phyloP scores from a whole-genome alignment of 2,329 filamentous ascomycete species.

The Penicillium sp. region DNA sequence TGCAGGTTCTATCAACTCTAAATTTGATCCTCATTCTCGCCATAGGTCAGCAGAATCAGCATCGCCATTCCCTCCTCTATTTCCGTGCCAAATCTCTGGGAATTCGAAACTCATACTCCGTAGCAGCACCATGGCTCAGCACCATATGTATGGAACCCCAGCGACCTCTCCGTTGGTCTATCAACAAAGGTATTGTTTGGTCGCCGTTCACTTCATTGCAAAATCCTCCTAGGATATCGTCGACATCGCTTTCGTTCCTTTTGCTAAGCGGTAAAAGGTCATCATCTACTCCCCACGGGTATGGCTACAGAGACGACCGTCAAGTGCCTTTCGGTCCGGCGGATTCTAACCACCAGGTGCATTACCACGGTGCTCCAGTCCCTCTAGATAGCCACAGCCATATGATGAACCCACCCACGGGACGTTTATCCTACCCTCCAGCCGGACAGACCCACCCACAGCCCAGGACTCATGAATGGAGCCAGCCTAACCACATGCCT shows the following conservation, averaged over 20 bases:
- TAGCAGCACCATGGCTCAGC: slow-evolving; percentile 30
- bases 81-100: neutral
- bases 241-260: slow-evolving; percentile 5
- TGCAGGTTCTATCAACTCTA: slow-evolving; percentile 29
- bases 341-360: slow-evolving; percentile 32
- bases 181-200: slow-evolving; percentile 36
- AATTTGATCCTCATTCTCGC: slow-evolving; percentile 34
- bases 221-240: slow-evolving; percentile 1
- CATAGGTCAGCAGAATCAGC: slow-evolving; percentile 34
- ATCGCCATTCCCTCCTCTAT: slow-evolving; percentile 5
- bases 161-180: slow-evolving; percentile 32
- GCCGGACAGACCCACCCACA: slow-evolving; percentile 30
- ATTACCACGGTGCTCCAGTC: slow-evolving; percentile 29
- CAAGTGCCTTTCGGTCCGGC: slow-evolving; percentile 26
- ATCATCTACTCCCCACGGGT: slow-evolving; percentile 28
- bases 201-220: slow-evolving; percentile 11
- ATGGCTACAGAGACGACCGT: slow-evolving; percentile 28
- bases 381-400: slow-evolving; percentile 28
- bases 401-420: slow-evolving; percentile 27
- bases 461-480: slow-evolving; percentile 35
- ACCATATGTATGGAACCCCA: slow-evolving; percentile 30
- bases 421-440: slow-evolving; percentile 31
- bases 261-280: slow-evolving; percentile 32
- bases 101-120: slow-evolving; percentile 24
- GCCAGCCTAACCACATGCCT: slow-evolving; percentile 30